These are phyloP conservation scores for Gnomoniopsis smithogilvyi DNA, from an alignment of 2,329 filamentous ascomycete species.

Conservation along the genomic window DNA sequence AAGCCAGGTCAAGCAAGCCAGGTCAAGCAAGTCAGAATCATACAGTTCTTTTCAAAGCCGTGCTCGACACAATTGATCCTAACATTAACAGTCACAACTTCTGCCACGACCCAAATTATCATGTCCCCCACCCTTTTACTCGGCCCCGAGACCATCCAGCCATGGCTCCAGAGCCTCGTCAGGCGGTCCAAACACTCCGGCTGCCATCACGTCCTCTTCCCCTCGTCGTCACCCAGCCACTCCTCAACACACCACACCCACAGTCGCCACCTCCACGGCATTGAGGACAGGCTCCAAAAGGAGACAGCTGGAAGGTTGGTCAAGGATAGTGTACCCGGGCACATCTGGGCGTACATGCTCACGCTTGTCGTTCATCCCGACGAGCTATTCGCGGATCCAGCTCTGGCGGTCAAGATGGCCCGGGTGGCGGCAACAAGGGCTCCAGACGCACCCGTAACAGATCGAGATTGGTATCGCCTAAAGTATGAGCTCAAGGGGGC, in stretches of 20 bases:
- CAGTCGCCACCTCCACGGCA: neutral
- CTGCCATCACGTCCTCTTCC: constrained; percentile 5
- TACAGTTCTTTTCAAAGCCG: neutral
- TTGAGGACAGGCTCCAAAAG: neutral
- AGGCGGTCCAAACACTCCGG: neutral
- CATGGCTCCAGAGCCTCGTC: constrained; percentile 2
- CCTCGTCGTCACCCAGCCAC: neutral
- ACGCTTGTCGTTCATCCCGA: constrained; percentile 2
- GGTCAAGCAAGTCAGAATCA: neutral
- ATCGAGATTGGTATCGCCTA: neutral
- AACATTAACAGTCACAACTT: too few relatives aligned
- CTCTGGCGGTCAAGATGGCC: neutral
- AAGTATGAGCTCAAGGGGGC: constrained; percentile 1
- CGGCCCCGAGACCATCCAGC: constrained; percentile 2
- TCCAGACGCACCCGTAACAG: neutral
- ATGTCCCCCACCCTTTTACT: neutral
- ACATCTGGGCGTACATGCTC: constrained; percentile 7
- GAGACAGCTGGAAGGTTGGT: neutral
- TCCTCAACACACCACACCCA: neutral
- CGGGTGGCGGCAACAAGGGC: neutral
- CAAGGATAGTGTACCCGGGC: neutral
- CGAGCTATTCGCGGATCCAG: constrained; percentile 1
- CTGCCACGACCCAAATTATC: neutral
- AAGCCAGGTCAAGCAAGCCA: neutral
- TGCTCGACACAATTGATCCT: neutral